Conservation (phyloP, 2,329 filamentous ascomycete species). For the Escovopsis sp. region DNA sequence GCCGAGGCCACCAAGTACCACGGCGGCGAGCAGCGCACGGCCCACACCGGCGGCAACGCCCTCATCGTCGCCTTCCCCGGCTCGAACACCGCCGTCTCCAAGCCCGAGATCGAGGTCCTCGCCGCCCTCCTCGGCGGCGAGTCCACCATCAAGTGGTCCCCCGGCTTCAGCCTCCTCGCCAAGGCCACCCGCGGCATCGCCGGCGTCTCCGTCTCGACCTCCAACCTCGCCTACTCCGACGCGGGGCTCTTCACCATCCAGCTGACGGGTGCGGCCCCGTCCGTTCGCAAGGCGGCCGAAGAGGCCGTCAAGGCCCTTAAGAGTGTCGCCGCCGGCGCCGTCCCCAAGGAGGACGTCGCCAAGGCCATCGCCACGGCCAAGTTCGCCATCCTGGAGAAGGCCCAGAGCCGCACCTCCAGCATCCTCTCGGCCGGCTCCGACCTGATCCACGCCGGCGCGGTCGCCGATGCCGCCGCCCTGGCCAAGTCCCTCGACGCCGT, state of each 20-base stretch:
- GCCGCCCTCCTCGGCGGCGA: conserved; percentile 79
- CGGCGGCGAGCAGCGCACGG: conserved; percentile 84
- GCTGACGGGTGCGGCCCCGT: conserved; percentile 57
- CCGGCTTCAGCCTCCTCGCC: conserved; percentile 79
- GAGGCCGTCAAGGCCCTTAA: conserved; percentile 71
- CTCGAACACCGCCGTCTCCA: conserved; percentile 65
- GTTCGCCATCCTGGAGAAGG: conserved; percentile 74
- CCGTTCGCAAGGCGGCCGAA: conserved; percentile 59
- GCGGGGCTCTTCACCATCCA: conserved; percentile 79
- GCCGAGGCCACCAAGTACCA: conserved; percentile 66
- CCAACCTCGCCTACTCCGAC: conserved; percentile 80
- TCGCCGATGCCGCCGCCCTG: conserved; percentile 69
- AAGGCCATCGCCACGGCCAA: conserved; percentile 91
- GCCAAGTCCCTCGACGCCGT: conserved; percentile 69
- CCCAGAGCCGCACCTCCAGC: conserved; percentile 61
- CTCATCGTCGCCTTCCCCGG: conserved; percentile 88
- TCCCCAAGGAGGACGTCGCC: conserved; percentile 71
- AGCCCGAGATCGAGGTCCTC: conserved; percentile 80
- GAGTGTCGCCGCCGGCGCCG: conserved; percentile 58
- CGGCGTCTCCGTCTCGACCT: conserved; percentile 53
- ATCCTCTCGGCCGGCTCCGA: conserved; percentile 74
- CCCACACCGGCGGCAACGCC: conserved; percentile 62
- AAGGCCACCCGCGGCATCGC: conserved; percentile 57
- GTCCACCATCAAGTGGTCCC: conserved; percentile 86
- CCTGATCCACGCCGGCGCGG: conserved; percentile 65